These are phyloP conservation scores for Sphaerobolus stellatus DNA, from an alignment of 1,284 basidiomycete genomes.

Conservation along the genomic window DNA sequence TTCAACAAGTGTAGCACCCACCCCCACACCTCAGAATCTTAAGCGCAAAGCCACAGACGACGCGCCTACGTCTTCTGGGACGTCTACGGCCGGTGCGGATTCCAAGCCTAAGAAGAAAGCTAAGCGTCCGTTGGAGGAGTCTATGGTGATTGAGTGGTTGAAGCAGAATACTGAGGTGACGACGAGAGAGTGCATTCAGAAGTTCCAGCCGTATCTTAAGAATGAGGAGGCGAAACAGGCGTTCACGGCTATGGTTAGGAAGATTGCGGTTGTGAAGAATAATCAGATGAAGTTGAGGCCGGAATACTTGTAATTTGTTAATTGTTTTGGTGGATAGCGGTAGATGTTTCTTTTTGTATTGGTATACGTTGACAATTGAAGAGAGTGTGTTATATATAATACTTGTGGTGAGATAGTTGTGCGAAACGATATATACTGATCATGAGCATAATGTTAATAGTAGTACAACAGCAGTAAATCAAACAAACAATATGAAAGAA, in stretches of 20 bases:
- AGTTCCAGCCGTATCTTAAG: constrained; percentile 72
- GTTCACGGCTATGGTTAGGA: constrained; percentile 74
- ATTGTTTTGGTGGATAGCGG: too few relatives aligned
- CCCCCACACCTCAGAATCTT: constrained; percentile 28
- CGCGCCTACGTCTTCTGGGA: constrained; percentile 18
- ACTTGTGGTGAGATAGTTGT: too few relatives aligned
- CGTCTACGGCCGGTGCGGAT: constrained; percentile 19
- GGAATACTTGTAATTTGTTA: too few relatives aligned
- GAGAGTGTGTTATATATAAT: too few relatives aligned
- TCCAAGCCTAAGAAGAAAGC: constrained; percentile 56
- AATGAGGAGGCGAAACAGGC: constrained; percentile 64
- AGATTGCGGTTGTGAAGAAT: constrained; percentile 67
- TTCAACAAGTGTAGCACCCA: constrained; percentile 32
- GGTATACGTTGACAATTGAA: too few relatives aligned
- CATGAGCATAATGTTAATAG: too few relatives aligned
- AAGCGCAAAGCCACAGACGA: constrained; percentile 72
- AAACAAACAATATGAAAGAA: too few relatives aligned
- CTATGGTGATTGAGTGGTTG: constrained; percentile 71
- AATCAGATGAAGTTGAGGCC: constrained; percentile 56
- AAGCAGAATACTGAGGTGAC: constrained; percentile 59
- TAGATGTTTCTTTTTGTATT: too few relatives aligned
- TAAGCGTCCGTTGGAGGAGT: constrained; percentile 51
- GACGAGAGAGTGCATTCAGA: constrained; percentile 72
- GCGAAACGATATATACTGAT: too few relatives aligned
- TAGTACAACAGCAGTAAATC: too few relatives aligned